phyloP scores from a whole-genome alignment of 176 grass and related monocot genomes.

The Eragrostis nindensis region DNA sequence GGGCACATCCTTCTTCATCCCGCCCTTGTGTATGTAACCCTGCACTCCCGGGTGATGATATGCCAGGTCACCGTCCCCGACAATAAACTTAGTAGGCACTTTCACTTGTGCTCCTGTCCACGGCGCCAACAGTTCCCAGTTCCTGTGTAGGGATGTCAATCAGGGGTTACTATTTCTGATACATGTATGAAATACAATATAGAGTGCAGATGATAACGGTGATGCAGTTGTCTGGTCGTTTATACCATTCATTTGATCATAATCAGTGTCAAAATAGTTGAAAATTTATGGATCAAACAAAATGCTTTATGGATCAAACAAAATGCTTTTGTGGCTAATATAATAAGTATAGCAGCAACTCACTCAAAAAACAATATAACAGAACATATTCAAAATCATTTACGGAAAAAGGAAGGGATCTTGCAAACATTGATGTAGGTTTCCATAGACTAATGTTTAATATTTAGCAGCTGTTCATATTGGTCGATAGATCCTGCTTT shows the following conservation, averaged over 20 bases:
- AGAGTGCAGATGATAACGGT: not conserved
- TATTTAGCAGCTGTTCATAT: not conserved
- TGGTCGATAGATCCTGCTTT: not conserved
- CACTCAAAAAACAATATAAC: not conserved
- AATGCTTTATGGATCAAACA: not conserved
- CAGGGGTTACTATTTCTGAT: not conserved
- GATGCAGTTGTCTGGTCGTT: not conserved
- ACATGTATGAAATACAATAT: not conserved
- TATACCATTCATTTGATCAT: not conserved
- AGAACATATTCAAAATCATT: not conserved
- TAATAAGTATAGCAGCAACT: too few relatives aligned
- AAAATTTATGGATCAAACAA: not conserved
- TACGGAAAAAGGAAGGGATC: not conserved
- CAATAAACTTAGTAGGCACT: constrained; percentile 68
- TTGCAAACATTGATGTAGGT: not conserved
- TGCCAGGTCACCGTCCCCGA: constrained; percentile 63
- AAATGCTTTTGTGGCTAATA: not conserved
- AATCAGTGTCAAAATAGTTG: not conserved
- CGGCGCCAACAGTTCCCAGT: constrained; percentile 71
- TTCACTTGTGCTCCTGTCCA: constrained; percentile 59
- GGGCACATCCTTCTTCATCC: constrained; percentile 61
- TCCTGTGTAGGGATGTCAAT: constrained; percentile 34
- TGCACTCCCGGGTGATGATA: constrained; percentile 60
- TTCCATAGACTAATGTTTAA: not conserved
- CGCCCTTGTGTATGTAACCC: constrained; percentile 56